phyloP scores from a whole-genome alignment of 306 rosid species.

The Mimosa bimucronata region DNA sequence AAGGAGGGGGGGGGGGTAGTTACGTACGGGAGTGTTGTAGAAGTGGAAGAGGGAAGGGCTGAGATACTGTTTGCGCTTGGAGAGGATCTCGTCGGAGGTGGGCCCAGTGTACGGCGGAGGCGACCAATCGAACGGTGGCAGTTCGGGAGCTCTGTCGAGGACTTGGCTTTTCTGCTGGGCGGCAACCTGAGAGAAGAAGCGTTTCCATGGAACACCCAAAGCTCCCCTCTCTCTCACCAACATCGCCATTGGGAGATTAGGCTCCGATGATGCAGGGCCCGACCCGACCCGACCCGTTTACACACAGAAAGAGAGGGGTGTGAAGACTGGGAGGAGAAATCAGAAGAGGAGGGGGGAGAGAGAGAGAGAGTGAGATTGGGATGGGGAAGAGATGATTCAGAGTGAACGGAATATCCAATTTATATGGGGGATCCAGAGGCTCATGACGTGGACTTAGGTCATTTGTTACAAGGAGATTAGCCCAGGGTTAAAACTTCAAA shows the following conservation, averaged over 20 bases:
- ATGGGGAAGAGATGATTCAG: not conserved
- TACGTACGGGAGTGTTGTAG: constrained; percentile 71
- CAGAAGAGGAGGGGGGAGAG: no score
- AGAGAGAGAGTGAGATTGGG: not conserved
- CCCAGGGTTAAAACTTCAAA: not conserved
- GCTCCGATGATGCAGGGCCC: not conserved
- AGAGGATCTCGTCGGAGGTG: constrained; percentile 60
- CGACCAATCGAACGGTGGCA: constrained; percentile 74
- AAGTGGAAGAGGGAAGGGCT: constrained; percentile 66
- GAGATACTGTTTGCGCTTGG: constrained; percentile 74
- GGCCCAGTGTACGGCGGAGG: constrained; percentile 83
- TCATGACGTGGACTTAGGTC: constrained; percentile 30
- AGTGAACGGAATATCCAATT: not conserved
- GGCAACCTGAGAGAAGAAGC: constrained; percentile 48
- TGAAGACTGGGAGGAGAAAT: not conserved
- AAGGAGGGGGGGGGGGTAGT: not conserved
- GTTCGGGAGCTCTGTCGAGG: constrained; percentile 27
- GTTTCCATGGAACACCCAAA: constrained; percentile 27
- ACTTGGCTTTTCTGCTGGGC: constrained; percentile 31
- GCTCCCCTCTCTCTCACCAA: constrained; percentile 23
- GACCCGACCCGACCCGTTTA: not conserved
- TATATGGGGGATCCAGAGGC: constrained; percentile 8
- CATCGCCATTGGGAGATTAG: constrained; percentile 56
- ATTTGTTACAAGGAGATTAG: not conserved
- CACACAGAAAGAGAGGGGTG: not conserved